Evolutionary conservation across 2,329 filamentous ascomycete genomes (phyloP).

Genomic region (Xylaria sp.): DNA sequence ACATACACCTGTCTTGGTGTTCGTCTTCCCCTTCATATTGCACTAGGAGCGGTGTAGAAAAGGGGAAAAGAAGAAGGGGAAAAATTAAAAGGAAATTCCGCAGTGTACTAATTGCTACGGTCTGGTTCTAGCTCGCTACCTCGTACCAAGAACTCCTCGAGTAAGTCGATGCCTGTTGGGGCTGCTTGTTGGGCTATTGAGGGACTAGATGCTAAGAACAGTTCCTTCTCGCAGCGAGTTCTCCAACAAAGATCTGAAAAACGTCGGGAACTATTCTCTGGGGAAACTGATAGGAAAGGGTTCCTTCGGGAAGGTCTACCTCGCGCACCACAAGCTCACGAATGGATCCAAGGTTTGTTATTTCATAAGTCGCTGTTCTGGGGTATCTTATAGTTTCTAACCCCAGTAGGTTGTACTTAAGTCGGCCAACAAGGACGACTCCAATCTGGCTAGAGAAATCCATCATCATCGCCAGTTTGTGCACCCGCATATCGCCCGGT

Average conservation of each 20-base stretch:
- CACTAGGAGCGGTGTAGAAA: neutral
- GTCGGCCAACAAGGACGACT: constrained; percentile 94
- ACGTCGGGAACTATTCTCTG: constrained; percentile 93
- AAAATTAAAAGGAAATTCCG: neutral
- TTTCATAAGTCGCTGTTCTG: constrained; percentile 11
- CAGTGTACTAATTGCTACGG: constrained; percentile 37
- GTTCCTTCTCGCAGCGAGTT: constrained; percentile 77
- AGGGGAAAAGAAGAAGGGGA: neutral
- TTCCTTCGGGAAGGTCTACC: constrained; percentile 97
- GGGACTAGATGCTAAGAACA: constrained; percentile 32
- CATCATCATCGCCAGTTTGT: constrained; percentile 98
- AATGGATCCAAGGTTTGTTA: constrained; percentile 90
- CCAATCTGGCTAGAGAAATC: constrained; percentile 95
- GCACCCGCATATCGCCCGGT: constrained; percentile 93
- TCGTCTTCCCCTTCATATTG: neutral
- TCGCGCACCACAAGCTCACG: constrained; percentile 95
- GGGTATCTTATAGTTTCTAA: constrained; percentile 35
- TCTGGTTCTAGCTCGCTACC: constrained; percentile 78
- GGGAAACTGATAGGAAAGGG: constrained; percentile 95
- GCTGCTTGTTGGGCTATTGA: neutral
- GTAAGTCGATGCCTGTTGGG: constrained; percentile 63
- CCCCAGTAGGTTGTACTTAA: constrained; percentile 88
- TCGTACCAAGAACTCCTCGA: constrained; percentile 97
- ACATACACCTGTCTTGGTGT: neutral
- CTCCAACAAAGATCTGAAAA: constrained; percentile 87